phyloP scores from a whole-genome alignment of 2,329 filamentous ascomycete species.

The Corynespora cassiicola region DNA sequence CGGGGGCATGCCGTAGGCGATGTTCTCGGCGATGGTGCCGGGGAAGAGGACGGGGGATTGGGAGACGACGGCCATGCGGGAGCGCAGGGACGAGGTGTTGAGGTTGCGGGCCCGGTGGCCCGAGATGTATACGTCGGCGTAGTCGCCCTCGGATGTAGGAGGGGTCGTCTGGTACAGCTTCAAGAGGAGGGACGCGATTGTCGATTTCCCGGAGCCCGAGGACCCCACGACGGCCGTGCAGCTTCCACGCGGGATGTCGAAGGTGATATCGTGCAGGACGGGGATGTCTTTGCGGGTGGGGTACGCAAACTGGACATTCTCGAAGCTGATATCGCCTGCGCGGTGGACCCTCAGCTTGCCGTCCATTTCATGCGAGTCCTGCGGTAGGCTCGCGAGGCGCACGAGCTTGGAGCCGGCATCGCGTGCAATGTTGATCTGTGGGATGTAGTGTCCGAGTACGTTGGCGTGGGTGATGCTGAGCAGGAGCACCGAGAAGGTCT shows the following conservation, averaged over 20 bases:
- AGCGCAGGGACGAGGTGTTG: constrained; percentile 66
- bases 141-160: constrained; percentile 3
- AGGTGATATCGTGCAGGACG: constrained; percentile 70
- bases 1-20: constrained; percentile 74
- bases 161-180: constrained; percentile 65
- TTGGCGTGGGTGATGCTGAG: constrained; percentile 79
- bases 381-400: constrained; percentile 68
- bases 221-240: constrained; percentile 81
- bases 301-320: constrained; percentile 74
- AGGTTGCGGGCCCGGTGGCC: constrained; percentile 64
- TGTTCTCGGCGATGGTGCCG: constrained; percentile 77
- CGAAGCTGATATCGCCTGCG: constrained; percentile 64
- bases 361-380: constrained; percentile 63
- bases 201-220: constrained; percentile 92
- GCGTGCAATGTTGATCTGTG: constrained; percentile 78
- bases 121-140: constrained; percentile 63
- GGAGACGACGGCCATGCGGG: constrained; percentile 70
- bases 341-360: constrained; percentile 54
- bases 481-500: constrained; percentile 82
- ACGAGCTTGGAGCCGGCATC: constrained; percentile 77
- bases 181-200: constrained; percentile 76
- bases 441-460: constrained; percentile 74
- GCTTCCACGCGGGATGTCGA: constrained; percentile 67
- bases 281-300: constrained; percentile 60
- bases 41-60: constrained; percentile 81